phyloP scores from a whole-genome alignment of 108 stramenopile genomes.

The Mediolabrus comicus region DNA sequence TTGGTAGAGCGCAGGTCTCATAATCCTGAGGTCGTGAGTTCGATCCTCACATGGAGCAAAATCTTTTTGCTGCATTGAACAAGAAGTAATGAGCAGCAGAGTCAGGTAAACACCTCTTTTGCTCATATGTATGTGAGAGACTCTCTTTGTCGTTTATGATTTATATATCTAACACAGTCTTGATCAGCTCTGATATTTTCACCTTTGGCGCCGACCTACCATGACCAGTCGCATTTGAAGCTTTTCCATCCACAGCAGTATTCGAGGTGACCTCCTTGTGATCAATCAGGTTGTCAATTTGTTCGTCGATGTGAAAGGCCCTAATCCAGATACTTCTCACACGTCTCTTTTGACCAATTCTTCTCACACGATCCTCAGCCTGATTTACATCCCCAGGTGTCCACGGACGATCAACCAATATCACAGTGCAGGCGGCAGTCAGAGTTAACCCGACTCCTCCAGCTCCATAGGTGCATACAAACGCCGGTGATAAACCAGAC shows the following conservation, averaged over 20 bases:
- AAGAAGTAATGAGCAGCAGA: too few relatives aligned
- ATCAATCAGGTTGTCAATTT: slow-evolving; percentile 71
- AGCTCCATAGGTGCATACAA: slow-evolving; percentile 85
- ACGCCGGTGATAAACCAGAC: slow-evolving; percentile 61
- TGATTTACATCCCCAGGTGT: slow-evolving; percentile 73
- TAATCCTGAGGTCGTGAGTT: slow-evolving; percentile 71
- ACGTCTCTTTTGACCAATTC: slow-evolving; percentile 78
- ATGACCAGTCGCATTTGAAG: neutral
- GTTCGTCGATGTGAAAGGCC: slow-evolving; percentile 62
- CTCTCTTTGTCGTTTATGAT: too few relatives aligned
- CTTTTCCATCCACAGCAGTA: slow-evolving; percentile 57
- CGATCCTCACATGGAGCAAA: slow-evolving; percentile 56
- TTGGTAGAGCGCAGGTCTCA: slow-evolving; percentile 66
- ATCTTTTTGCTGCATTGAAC: neutral
- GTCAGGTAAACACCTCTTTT: too few relatives aligned
- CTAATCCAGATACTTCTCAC: slow-evolving; percentile 71
- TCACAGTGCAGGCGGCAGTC: slow-evolving; percentile 78
- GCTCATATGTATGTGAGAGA: too few relatives aligned
- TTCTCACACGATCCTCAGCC: slow-evolving; percentile 79
- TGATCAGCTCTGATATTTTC: slow-evolving; percentile 53
- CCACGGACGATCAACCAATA: slow-evolving; percentile 86
- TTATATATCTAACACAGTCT: slow-evolving; percentile 21
- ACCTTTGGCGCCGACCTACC: slow-evolving; percentile 46
- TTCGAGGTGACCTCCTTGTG: slow-evolving; percentile 61
- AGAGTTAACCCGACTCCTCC: slow-evolving; percentile 86